Percentiles rank a stretch among this genome's conserved stretches.
Conservation (phyloP, 345 rosid genomes). For the Hibiscus mutabilis region DNA sequence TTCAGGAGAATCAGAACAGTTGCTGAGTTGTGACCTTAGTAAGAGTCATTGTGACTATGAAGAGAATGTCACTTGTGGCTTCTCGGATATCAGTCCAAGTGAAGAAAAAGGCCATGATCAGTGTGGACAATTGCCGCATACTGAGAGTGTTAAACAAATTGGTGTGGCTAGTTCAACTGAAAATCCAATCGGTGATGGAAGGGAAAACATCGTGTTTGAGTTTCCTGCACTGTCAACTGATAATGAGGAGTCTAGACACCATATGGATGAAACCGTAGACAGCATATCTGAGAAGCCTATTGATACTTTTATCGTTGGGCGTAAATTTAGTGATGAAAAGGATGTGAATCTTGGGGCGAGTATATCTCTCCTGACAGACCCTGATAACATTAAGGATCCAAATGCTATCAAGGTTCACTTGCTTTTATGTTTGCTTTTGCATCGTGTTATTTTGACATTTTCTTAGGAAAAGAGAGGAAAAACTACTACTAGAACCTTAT, state of each 20-base stretch:
- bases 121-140: background rate
- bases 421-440: constrained; percentile 6
- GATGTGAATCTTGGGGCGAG: constrained; percentile 36
- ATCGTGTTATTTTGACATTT: background rate
- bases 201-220: constrained; percentile 14
- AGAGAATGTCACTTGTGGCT: constrained; percentile 9
- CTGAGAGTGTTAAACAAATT: constrained; percentile 6
- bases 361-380: constrained; percentile 62
- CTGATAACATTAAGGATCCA: constrained; percentile 59
- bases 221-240: constrained; percentile 15
- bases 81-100: constrained; percentile 3
- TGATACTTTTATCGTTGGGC: constrained; percentile 80
- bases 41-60: constrained; percentile 2
- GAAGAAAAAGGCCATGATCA: constrained; percentile 16
- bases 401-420: constrained; percentile 67
- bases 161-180: constrained; percentile 4
- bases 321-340: constrained; percentile 60
- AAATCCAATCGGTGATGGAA: constrained; percentile 13
- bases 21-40: constrained; percentile 1
- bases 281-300: constrained; percentile 32
- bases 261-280: constrained; percentile 15
- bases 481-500: background rate
- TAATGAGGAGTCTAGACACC: constrained; percentile 14
- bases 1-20: constrained; percentile 18
- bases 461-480: background rate